Percentiles rank a stretch among this genome's conserved stretches.
phyloP scores from a whole-genome alignment of 2,329 filamentous ascomycete species.

The Graphilbum sp. region DNA sequence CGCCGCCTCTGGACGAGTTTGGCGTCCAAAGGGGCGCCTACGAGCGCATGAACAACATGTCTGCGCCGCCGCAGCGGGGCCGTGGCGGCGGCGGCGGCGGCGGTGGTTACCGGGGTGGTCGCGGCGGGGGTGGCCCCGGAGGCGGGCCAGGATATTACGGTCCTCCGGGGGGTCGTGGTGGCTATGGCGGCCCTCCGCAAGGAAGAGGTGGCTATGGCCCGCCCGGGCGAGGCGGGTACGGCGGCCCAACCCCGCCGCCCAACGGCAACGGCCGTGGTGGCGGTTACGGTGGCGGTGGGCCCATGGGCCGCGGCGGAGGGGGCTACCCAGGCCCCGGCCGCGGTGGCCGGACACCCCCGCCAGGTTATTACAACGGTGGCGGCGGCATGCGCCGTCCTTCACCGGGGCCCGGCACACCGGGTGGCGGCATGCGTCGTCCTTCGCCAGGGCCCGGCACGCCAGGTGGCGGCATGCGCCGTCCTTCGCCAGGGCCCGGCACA shows the following conservation, averaged over 20 bases:
- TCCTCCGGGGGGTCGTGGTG: constrained; percentile 12
- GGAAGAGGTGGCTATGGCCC: constrained; percentile 26
- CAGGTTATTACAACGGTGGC: constrained; percentile 23
- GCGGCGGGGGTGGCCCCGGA: constrained; percentile 29
- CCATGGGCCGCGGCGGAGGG: constrained; percentile 13
- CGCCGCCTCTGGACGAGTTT: constrained; percentile 25
- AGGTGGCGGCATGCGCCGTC: constrained; percentile 13
- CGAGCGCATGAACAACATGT: constrained; percentile 27
- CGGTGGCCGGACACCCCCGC: constrained; percentile 25
- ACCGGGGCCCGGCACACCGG: too few relatives aligned
- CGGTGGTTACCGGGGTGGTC: constrained; percentile 22
- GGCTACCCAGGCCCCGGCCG: constrained; percentile 14
- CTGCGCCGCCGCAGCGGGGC: constrained; percentile 21
- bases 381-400: constrained; percentile 16
- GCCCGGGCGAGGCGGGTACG: constrained; percentile 18
- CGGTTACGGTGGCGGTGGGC: constrained; percentile 18
- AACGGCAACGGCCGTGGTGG: constrained; percentile 17
- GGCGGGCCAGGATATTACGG: constrained; percentile 24
- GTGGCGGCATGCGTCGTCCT: constrained; percentile 15
- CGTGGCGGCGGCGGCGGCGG: constrained; percentile 32
- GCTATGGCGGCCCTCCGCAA: constrained; percentile 28
- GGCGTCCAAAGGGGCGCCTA: constrained; percentile 27
- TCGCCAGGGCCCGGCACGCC: constrained; percentile 24
- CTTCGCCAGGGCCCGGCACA: constrained; percentile 23
- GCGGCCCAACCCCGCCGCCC: constrained; percentile 19